Percentiles rank a stretch among this genome's conserved stretches.
These are phyloP conservation scores for Xanthoconium stramineum DNA, from an alignment of 768 basidiomycete species.

Conservation along the genomic window DNA sequence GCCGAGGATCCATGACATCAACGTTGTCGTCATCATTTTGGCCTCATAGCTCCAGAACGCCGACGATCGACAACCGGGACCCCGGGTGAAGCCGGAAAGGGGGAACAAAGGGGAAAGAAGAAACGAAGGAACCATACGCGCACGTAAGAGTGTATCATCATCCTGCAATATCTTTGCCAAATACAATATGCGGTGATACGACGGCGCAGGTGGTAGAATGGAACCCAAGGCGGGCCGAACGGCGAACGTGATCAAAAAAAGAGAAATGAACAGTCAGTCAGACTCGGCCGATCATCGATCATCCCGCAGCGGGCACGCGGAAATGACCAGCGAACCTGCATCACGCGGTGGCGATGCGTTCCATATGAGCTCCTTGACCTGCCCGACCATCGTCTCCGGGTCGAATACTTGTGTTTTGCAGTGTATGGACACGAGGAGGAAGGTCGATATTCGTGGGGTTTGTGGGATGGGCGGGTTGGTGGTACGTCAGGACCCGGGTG, in stretches of 20 bases:
- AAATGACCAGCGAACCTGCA: slow-evolving; percentile 40
- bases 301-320: slow-evolving; percentile 6
- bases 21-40: neutral
- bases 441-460: slow-evolving; percentile 63
- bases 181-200: slow-evolving; percentile 74
- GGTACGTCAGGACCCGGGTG: too few relatives aligned
- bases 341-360: slow-evolving; percentile 64
- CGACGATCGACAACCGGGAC: slow-evolving; percentile 1
- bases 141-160: slow-evolving; percentile 71
- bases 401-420: slow-evolving; percentile 73
- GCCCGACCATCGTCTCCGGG: slow-evolving; percentile 67
- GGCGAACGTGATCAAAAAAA: too few relatives aligned
- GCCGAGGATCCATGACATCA: neutral
- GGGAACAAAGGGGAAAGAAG: neutral
- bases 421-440: slow-evolving; percentile 67
- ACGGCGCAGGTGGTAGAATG: slow-evolving; percentile 78
- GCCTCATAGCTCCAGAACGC: neutral
- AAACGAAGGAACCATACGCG: slow-evolving; percentile 22
- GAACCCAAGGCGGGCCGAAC: too few relatives aligned
- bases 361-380: slow-evolving; percentile 84
- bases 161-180: slow-evolving; percentile 81
- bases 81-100: neutral
- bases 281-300: slow-evolving; percentile 12
- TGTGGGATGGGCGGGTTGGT: slow-evolving; percentile 42
- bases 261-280: slow-evolving; percentile 1